Evolutionary conservation across 495 filamentous ascomycete species (phyloP).

Genomic region (Podospora comata): DNA sequence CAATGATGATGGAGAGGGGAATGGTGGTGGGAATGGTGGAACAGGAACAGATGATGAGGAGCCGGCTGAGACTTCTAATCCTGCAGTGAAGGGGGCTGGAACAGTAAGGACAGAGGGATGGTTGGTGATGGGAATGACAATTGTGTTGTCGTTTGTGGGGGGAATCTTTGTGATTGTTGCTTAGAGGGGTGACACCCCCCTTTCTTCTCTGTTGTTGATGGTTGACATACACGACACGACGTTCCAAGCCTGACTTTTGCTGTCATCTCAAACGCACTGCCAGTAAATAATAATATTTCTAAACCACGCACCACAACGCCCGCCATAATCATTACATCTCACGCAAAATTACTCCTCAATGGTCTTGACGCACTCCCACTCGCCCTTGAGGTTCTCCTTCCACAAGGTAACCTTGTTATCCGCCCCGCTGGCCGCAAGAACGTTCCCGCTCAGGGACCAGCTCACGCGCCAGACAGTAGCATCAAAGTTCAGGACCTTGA

Average conservation of each 20-base stretch:
- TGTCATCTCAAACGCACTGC: slow-evolving; percentile 3
- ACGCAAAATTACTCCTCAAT: slow-evolving; percentile 72
- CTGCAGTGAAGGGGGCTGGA: background rate
- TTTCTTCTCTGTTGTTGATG: background rate
- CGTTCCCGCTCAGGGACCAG: slow-evolving; percentile 97
- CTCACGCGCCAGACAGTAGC: slow-evolving; percentile 91
- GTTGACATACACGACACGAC: background rate
- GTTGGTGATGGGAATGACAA: slow-evolving; percentile 14
- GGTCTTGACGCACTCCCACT: slow-evolving; percentile 94
- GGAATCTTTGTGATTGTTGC: slow-evolving; percentile 13
- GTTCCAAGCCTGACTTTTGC: background rate
- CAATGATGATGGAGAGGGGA: background rate
- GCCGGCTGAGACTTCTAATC: background rate
- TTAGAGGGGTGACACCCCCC: background rate
- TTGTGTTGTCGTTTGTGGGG: slow-evolving; percentile 11
- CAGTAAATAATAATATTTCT: background rate
- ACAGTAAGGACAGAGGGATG: slow-evolving; percentile 5
- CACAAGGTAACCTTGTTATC: slow-evolving; percentile 94
- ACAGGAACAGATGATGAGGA: slow-evolving; percentile 9
- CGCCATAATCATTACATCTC: slow-evolving; percentile 15
- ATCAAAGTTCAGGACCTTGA: slow-evolving; percentile 81
- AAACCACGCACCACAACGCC: slow-evolving; percentile 6
- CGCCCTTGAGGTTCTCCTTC: slow-evolving; percentile 76
- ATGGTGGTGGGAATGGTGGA: background rate
- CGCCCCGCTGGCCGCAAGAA: slow-evolving; percentile 85